Percentiles rank a stretch among this genome's conserved stretches.
phyloP scores from a whole-genome alignment of 2,329 filamentous ascomycete species.

The Ciborinia camelliae region DNA sequence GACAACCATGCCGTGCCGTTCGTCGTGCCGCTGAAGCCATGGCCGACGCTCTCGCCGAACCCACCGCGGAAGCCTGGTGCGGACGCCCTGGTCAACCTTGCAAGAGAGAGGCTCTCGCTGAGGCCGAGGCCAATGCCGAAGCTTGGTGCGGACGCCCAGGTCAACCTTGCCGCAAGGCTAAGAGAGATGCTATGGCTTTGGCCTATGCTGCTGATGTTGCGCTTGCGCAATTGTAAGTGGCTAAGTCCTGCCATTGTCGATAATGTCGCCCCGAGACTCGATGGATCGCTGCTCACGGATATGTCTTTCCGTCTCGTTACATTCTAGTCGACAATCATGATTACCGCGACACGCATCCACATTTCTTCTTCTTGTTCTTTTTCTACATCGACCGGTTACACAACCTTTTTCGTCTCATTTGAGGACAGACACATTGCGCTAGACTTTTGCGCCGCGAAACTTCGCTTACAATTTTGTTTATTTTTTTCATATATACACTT shows the following conservation, averaged over 20 bases:
- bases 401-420: background rate
- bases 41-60: constrained; percentile 26
- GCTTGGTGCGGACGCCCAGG: constrained; percentile 24
- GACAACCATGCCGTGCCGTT: constrained; percentile 18
- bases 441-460: background rate
- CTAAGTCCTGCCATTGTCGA: background rate
- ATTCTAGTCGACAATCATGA: background rate
- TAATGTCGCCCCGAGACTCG: background rate
- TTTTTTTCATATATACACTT: background rate
- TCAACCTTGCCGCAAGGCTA: constrained; percentile 27
- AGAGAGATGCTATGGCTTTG: constrained; percentile 21
- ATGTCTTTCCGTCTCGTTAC: background rate
- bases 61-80: constrained; percentile 29
- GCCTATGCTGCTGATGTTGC: constrained; percentile 23
- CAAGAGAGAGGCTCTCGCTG: constrained; percentile 25
- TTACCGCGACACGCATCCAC: background rate
- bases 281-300: background rate
- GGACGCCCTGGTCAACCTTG: constrained; percentile 24
- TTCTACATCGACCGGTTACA: background rate
- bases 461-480: background rate
- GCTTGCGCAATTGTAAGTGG: constrained; percentile 20
- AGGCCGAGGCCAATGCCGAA: constrained; percentile 23
- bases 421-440: background rate
- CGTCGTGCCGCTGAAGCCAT: constrained; percentile 19
- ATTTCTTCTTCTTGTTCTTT: no score